A percentile compares a stretch with the other conserved stretches of the same genome.
These are phyloP conservation scores for Candida suzukii DNA, from an alignment of 805 yeast species.

Conservation along the genomic window DNA sequence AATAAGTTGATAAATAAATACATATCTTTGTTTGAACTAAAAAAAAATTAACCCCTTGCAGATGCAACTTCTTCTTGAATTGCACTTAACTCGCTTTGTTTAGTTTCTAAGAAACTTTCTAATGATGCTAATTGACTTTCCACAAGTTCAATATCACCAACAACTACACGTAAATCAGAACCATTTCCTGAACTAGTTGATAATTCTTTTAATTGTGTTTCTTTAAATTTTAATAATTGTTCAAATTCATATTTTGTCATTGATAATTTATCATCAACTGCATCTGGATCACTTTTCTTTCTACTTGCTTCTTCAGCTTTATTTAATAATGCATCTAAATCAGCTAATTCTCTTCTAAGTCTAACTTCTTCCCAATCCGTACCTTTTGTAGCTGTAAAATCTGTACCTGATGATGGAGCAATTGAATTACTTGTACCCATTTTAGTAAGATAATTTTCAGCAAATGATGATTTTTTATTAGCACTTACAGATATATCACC, in stretches of 20 bases:
- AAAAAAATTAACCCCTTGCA: constrained; percentile 4
- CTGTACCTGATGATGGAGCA: constrained; percentile 47
- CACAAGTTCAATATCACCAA: constrained; percentile 58
- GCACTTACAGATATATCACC: constrained; percentile 22
- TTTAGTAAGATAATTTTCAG: constrained; percentile 46
- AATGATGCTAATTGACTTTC: constrained; percentile 71
- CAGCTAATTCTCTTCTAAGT: constrained; percentile 68
- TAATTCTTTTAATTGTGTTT: constrained; percentile 41
- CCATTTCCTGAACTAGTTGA: constrained; percentile 19
- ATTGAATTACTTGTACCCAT: constrained; percentile 41
- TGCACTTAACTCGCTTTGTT: constrained; percentile 51
- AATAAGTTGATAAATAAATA: constrained; percentile 1
- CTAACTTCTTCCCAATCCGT: constrained; percentile 92
- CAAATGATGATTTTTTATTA: constrained; percentile 34
- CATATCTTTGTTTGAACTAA: constrained; percentile 13
- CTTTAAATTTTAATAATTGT: constrained; percentile 74
- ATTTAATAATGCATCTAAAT: constrained; percentile 59
- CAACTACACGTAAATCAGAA: constrained; percentile 43
- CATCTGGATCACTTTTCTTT: constrained; percentile 15
- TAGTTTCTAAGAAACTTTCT: constrained; percentile 57
- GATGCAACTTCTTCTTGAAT: constrained; percentile 34
- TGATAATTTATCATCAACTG: constrained; percentile 18
- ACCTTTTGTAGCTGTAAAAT: constrained; percentile 65
- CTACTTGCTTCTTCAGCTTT: constrained; percentile 47
- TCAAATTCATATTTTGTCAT: constrained; percentile 60